These are phyloP conservation scores for Calvatia gigantea DNA, from an alignment of 768 basidiomycete genomes.

Conservation along the genomic window DNA sequence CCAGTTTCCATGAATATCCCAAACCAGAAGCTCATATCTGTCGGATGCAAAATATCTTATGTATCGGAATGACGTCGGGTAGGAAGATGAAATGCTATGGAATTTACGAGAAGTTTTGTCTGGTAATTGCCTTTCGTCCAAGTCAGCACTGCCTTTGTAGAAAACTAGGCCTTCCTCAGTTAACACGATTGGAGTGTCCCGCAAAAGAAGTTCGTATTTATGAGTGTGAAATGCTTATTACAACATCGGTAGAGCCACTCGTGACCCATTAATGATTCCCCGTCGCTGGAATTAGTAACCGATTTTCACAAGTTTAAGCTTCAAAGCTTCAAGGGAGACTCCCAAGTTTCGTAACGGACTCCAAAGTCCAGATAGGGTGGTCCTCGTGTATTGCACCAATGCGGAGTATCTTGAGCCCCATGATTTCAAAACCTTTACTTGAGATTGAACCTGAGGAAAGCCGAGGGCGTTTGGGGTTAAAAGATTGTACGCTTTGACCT, in stretches of 20 bases:
- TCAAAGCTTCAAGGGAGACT: no score
- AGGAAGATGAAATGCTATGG: not conserved
- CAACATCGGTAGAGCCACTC: not conserved
- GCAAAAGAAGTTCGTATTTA: not conserved
- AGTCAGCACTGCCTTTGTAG: slow-evolving; percentile 4
- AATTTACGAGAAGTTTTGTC: not conserved
- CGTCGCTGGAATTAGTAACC: no score
- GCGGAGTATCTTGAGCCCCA: no score
- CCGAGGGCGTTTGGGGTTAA: no score
- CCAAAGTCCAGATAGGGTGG: no score
- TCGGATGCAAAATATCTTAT: not conserved
- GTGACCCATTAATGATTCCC: not conserved
- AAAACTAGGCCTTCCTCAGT: slow-evolving; percentile 1
- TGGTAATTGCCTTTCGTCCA: not conserved
- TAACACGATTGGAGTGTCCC: not conserved
- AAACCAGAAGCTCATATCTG: not conserved
- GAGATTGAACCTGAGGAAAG: no score
- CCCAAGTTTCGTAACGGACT: no score
- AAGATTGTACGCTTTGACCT: no score
- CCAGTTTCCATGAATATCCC: not conserved
- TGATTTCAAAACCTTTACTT: no score
- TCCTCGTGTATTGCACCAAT: no score
- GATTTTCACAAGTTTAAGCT: no score
- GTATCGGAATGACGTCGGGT: not conserved
- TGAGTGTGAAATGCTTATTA: not conserved